These are phyloP conservation scores for Boletus calvinii DNA, from an alignment of 1,284 basidiomycete species.

Conservation along the genomic window DNA sequence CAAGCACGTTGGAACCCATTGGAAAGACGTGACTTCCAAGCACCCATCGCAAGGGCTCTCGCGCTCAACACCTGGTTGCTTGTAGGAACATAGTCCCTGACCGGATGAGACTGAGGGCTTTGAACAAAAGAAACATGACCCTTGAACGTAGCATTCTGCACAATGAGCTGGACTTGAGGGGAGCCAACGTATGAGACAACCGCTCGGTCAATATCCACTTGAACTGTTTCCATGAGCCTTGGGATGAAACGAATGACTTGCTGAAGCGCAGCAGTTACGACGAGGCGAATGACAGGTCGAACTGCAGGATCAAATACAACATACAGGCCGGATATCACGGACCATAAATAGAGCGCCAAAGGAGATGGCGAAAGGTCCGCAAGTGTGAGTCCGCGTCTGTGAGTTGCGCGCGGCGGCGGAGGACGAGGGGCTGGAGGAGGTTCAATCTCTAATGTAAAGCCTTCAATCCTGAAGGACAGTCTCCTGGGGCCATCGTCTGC, in stretches of 20 bases:
- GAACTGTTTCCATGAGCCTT: slow-evolving; percentile 59
- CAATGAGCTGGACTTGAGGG: slow-evolving; percentile 49
- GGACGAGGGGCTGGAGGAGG: slow-evolving; percentile 20
- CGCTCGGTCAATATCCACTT: slow-evolving; percentile 61
- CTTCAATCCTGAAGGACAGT: slow-evolving; percentile 60
- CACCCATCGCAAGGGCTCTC: slow-evolving; percentile 48
- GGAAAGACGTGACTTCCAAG: slow-evolving; percentile 59
- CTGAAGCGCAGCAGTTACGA: slow-evolving; percentile 54
- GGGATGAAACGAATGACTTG: slow-evolving; percentile 63
- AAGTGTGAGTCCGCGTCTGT: slow-evolving; percentile 47
- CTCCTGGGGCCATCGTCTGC: slow-evolving; percentile 47
- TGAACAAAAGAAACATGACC: slow-evolving; percentile 55
- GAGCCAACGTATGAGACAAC: slow-evolving; percentile 49
- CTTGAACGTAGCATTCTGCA: slow-evolving; percentile 52
- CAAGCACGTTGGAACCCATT: slow-evolving; percentile 61
- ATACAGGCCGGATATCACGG: slow-evolving; percentile 43
- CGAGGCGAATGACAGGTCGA: slow-evolving; percentile 58
- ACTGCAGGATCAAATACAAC: slow-evolving; percentile 54
- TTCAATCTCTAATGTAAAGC: slow-evolving; percentile 54
- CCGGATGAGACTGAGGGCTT: slow-evolving; percentile 37
- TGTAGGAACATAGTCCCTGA: slow-evolving; percentile 27
- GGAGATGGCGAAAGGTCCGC: slow-evolving; percentile 56
- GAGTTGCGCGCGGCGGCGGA: slow-evolving; percentile 26
- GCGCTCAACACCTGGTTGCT: slow-evolving; percentile 31
- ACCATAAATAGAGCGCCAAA: slow-evolving; percentile 50